Evolutionary conservation across 208 protist species (phyloP).

Genomic region (Trypanosomatidae sp.): DNA sequence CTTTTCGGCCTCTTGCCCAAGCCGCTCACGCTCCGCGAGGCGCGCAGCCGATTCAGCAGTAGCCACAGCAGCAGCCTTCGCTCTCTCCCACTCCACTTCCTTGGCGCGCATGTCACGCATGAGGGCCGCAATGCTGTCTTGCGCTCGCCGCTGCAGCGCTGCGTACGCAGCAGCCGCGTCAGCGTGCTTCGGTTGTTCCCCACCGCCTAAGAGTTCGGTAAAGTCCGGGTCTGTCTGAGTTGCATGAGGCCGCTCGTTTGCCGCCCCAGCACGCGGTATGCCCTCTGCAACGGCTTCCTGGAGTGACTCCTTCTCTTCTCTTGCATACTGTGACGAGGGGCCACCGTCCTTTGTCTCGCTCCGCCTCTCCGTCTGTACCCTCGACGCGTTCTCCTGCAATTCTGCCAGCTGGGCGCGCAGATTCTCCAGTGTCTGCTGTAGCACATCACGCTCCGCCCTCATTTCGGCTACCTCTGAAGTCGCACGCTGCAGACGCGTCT

Average conservation of each 20-base stretch:
- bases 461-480: conserved; percentile 13
- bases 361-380: not conserved
- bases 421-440: conserved; percentile 11
- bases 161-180: conserved; percentile 2
- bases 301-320: not conserved
- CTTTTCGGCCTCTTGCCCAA: conserved; percentile 19
- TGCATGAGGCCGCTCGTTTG: not conserved
- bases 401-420: conserved; percentile 1
- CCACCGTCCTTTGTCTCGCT: not conserved
- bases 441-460: conserved; percentile 14
- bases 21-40: conserved; percentile 22
- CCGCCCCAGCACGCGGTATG: not conserved
- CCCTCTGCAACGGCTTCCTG: not conserved
- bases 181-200: conserved; percentile 2
- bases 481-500: conserved; percentile 19
- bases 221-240: conserved; percentile 7
- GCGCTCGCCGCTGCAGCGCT: conserved; percentile 8
- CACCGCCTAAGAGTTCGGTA: conserved; percentile 1
- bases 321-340: conserved; percentile 6
- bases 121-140: conserved; percentile 8
- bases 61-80: conserved; percentile 7
- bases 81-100: conserved; percentile 3
- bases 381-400: not conserved
- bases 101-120: not conserved
- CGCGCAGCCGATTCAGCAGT: conserved; percentile 5